Conservation (phyloP, 2,329 filamentous ascomycete genomes). For the Hypoxylon sp. region DNA sequence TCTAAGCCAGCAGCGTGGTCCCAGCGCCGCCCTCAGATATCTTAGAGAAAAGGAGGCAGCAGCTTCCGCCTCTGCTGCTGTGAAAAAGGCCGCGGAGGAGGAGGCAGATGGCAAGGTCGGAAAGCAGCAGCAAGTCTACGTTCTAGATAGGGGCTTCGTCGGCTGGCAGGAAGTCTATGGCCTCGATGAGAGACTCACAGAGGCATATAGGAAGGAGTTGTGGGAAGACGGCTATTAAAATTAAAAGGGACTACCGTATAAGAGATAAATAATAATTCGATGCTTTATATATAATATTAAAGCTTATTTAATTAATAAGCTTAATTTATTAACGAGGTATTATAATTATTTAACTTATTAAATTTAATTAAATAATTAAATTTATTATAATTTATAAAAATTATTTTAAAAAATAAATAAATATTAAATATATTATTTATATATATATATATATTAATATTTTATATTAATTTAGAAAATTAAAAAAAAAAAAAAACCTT, state of each 20-base stretch:
- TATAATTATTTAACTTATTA: too few species aligned
- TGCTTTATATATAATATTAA: not conserved
- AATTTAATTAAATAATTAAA: too few species aligned
- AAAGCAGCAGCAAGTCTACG: slow-evolving; percentile 78
- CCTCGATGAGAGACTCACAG: slow-evolving; percentile 82
- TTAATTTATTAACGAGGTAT: too few species aligned
- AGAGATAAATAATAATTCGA: too few species aligned
- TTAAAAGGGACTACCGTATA: not conserved
- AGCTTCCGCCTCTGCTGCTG: slow-evolving; percentile 19
- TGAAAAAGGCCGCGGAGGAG: slow-evolving; percentile 49
- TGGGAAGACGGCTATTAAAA: slow-evolving; percentile 75
- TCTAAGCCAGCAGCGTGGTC: slow-evolving; percentile 90
- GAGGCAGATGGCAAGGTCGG: slow-evolving; percentile 48
- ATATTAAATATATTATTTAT: too few species aligned
- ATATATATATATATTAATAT: too few species aligned
- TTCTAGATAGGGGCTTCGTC: slow-evolving; percentile 87
- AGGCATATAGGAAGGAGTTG: slow-evolving; percentile 86
- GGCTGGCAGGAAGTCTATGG: slow-evolving; percentile 92
- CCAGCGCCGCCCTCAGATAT: slow-evolving; percentile 85
- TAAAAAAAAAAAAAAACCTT: too few species aligned
- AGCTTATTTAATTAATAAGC: too few species aligned
- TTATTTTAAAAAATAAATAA: too few species aligned
- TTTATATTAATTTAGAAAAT: too few species aligned
- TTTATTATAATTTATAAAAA: too few species aligned
- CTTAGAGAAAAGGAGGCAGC: slow-evolving; percentile 75